Evolutionary conservation across 257 asterid genomes (phyloP).

Genomic region (Agastache rugosa): DNA sequence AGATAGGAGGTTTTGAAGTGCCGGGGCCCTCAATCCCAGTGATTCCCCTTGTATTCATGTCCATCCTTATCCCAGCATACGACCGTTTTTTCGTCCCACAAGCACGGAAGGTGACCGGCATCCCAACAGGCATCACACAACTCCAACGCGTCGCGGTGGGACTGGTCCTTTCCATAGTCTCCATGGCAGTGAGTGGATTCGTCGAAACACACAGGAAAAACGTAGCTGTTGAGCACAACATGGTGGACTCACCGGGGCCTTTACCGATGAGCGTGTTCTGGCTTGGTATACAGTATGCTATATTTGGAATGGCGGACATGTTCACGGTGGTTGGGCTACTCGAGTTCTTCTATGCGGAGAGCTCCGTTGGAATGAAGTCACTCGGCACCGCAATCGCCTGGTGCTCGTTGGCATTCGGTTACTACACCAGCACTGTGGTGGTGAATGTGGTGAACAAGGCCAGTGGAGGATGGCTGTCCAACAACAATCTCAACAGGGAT

Average conservation of each 20-base stretch:
- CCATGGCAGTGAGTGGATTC: slow-evolving; percentile 71
- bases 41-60: slow-evolving; percentile 62
- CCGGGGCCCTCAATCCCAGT: slow-evolving; percentile 77
- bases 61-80: slow-evolving; percentile 60
- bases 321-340: slow-evolving; percentile 68
- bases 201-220: slow-evolving; percentile 60
- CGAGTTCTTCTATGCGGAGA: slow-evolving; percentile 78
- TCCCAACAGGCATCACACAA: slow-evolving; percentile 74
- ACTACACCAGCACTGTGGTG: slow-evolving; percentile 65
- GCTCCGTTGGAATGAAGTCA: slow-evolving; percentile 72
- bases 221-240: slow-evolving; percentile 50
- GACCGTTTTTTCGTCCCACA: slow-evolving; percentile 61
- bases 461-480: slow-evolving; percentile 71
- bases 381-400: slow-evolving; percentile 68
- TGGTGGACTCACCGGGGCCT: slow-evolving; percentile 58
- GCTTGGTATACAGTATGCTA: slow-evolving; percentile 62
- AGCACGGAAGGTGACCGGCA: slow-evolving; percentile 63
- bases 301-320: slow-evolving; percentile 77
- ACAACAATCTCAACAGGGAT: slow-evolving; percentile 67
- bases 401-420: slow-evolving; percentile 75
- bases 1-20: slow-evolving; percentile 55
- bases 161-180: slow-evolving; percentile 60
- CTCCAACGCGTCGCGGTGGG: slow-evolving; percentile 77
- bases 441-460: slow-evolving; percentile 67
- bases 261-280: slow-evolving; percentile 75